Evolutionary conservation across 1,139 yeast species (phyloP).

Genomic region (Nakaseomyces glabratus): DNA sequence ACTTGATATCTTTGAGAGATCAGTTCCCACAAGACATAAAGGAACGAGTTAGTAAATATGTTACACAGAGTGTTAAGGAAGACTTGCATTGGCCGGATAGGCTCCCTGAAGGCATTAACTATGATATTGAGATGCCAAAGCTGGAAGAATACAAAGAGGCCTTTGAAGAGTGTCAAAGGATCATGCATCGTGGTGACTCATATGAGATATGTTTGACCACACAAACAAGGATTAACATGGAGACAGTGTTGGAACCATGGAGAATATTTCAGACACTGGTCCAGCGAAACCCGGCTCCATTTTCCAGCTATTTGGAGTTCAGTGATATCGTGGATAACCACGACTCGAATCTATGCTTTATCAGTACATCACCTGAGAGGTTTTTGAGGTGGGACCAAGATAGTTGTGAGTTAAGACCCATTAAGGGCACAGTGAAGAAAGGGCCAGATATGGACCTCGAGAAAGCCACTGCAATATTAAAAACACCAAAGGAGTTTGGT

Average conservation of each 20-base stretch:
- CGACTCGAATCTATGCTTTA: slow-evolving; percentile 37
- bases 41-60: slow-evolving; percentile 5
- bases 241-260: slow-evolving; percentile 52
- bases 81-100: slow-evolving; percentile 15
- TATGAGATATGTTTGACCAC: slow-evolving; percentile 89
- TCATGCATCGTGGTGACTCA: slow-evolving; percentile 74
- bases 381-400: slow-evolving; percentile 68
- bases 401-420: slow-evolving; percentile 77
- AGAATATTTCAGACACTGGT: slow-evolving; percentile 66
- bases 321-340: slow-evolving; percentile 37
- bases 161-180: slow-evolving; percentile 59
- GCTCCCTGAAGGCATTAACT: slow-evolving; percentile 19
- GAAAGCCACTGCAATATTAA: slow-evolving; percentile 54
- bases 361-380: slow-evolving; percentile 92
- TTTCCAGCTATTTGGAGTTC: slow-evolving; percentile 71
- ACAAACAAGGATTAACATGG: slow-evolving; percentile 53
- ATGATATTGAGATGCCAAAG: slow-evolving; percentile 41
- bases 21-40: slow-evolving; percentile 19
- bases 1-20: slow-evolving; percentile 43
- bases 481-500: slow-evolving; percentile 88
- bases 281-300: slow-evolving; percentile 81
- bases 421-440: slow-evolving; percentile 88
- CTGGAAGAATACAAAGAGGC: slow-evolving; percentile 45
- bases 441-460: slow-evolving; percentile 42
- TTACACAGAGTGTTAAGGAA: slow-evolving; percentile 4